phyloP scores from a whole-genome alignment of 2,329 filamentous ascomycete genomes.

The Colletotrichum theobromicola region DNA sequence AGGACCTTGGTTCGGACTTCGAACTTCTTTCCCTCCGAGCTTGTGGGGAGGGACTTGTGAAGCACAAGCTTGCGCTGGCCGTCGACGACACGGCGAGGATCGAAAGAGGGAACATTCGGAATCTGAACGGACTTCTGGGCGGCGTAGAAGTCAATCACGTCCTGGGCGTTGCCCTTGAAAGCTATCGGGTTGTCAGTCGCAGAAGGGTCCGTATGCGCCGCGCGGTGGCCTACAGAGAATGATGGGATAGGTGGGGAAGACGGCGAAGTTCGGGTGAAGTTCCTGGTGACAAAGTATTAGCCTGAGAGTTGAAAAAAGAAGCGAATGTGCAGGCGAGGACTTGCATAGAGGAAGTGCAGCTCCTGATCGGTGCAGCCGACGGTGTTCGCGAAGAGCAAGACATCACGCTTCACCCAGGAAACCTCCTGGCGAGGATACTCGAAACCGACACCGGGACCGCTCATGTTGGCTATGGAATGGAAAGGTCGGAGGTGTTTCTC shows the following conservation, averaged over 20 bases:
- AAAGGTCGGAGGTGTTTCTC: neutral
- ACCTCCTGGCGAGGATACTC: slow-evolving; percentile 79
- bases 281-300: slow-evolving; percentile 58
- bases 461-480: slow-evolving; percentile 5
- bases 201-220: neutral
- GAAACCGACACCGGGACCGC: slow-evolving; percentile 69
- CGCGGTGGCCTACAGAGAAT: slow-evolving; percentile 67
- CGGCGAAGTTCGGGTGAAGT: slow-evolving; percentile 82
- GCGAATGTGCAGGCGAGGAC: slow-evolving; percentile 28
- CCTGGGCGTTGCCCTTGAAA: slow-evolving; percentile 78
- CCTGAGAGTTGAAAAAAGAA: neutral
- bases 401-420: slow-evolving; percentile 87
- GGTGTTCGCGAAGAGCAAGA: slow-evolving; percentile 87
- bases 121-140: slow-evolving; percentile 70
- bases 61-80: slow-evolving; percentile 83
- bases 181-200: slow-evolving; percentile 40
- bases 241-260: slow-evolving; percentile 88
- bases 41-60: slow-evolving; percentile 75
- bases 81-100: slow-evolving; percentile 77
- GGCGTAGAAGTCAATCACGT: slow-evolving; percentile 86
- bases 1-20: slow-evolving; percentile 79
- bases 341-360: slow-evolving; percentile 89
- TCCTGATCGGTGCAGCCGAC: slow-evolving; percentile 87
- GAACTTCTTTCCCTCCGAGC: slow-evolving; percentile 74
- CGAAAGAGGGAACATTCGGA: slow-evolving; percentile 78